Conservation (phyloP, 1,284 basidiomycete genomes). For the Veloboletus limbatus region DNA sequence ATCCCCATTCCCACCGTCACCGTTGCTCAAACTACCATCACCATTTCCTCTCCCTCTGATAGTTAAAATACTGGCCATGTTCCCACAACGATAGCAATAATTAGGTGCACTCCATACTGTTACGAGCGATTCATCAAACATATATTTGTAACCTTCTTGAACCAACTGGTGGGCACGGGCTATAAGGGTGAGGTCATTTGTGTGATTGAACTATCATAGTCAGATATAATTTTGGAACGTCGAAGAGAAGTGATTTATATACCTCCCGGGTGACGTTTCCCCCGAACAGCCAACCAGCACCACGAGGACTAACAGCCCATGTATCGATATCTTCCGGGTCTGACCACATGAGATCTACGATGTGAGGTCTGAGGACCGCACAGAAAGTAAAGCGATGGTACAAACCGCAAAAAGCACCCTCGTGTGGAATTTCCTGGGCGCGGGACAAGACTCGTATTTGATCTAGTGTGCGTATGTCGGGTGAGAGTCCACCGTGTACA, state of each 20-base stretch:
- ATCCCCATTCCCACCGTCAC: constrained; percentile 1
- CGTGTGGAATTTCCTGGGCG: constrained; percentile 95
- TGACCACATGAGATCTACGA: constrained; percentile 94
- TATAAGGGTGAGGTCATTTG: constrained; percentile 81
- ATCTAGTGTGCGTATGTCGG: constrained; percentile 89
- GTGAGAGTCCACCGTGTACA: constrained; percentile 91
- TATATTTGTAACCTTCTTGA: constrained; percentile 97
- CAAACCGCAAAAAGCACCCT: constrained; percentile 94
- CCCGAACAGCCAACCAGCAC: constrained; percentile 97
- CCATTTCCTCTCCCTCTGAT: constrained; percentile 64
- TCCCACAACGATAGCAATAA: constrained; percentile 87
- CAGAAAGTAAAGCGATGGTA: background rate
- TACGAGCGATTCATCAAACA: constrained; percentile 93
- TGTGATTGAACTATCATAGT: constrained; percentile 80
- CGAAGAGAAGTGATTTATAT: background rate
- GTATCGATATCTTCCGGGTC: constrained; percentile 95
- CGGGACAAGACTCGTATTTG: constrained; percentile 89
- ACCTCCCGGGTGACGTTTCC: constrained; percentile 84
- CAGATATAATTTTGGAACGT: constrained; percentile 2
- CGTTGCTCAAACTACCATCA: constrained; percentile 15
- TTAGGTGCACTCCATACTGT: constrained; percentile 99
- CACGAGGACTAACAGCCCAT: constrained; percentile 93
- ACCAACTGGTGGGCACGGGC: constrained; percentile 94
- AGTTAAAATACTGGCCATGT: constrained; percentile 75
- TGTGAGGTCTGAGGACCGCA: background rate